A percentile compares a stretch with the other conserved stretches of the same genome.
These are phyloP conservation scores for Anthoceros angustus DNA, from an alignment of 225 moss, liverwort and hornwort genomes.

Conservation along the genomic window DNA sequence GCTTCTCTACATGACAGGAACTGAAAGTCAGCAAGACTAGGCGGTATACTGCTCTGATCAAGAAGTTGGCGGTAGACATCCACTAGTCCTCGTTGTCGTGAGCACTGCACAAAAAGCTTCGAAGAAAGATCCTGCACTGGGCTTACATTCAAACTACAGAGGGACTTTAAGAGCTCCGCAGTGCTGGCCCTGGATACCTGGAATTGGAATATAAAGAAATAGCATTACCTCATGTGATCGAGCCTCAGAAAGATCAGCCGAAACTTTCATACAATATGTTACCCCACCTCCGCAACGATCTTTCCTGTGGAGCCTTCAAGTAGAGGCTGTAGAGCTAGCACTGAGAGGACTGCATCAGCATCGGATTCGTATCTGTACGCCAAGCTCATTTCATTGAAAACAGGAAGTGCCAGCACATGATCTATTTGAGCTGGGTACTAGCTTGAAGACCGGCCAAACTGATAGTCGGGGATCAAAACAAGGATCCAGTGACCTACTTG, in stretches of 20 bases:
- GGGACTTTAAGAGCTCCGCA: conserved; percentile 41
- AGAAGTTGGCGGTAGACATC: conserved; percentile 53
- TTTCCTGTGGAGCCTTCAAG: conserved; percentile 29
- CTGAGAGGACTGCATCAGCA: conserved; percentile 48
- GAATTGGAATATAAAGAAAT: conserved; percentile 7
- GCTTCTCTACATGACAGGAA: neutral
- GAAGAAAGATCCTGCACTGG: conserved; percentile 52
- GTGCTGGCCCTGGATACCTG: conserved; percentile 58
- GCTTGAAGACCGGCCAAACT: too few species aligned
- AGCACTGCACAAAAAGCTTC: conserved; percentile 53
- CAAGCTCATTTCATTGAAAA: neutral
- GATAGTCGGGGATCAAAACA: neutral
- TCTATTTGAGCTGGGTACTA: too few species aligned
- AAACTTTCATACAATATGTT: conserved; percentile 5
- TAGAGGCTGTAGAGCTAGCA: conserved; percentile 46
- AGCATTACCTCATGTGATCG: neutral
- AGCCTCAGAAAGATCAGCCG: neutral
- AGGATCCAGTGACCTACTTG: conserved; percentile 18
- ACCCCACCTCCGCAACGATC: conserved; percentile 40
- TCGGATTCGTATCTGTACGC: conserved; percentile 48
- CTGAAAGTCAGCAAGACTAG: neutral
- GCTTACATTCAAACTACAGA: conserved; percentile 41
- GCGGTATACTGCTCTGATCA: conserved; percentile 46
- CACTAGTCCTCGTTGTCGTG: conserved; percentile 48
- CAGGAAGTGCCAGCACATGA: too few species aligned